Evolutionary conservation across 1,284 basidiomycete species (phyloP), one percentile per base, ranked within the genome.

Genomic region (Moesziomyces antarcticus): DNA sequence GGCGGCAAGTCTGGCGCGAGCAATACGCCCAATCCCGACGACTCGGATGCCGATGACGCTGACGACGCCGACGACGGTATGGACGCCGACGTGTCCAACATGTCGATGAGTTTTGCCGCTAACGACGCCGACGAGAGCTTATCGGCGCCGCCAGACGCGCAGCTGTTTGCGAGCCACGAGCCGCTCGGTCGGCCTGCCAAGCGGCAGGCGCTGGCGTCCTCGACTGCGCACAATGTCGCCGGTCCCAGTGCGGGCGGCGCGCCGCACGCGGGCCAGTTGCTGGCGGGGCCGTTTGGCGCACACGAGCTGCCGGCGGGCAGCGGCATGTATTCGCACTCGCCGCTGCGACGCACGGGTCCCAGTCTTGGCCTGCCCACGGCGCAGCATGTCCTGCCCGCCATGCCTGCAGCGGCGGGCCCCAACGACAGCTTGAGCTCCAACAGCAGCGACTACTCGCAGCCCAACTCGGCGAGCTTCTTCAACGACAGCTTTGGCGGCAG

Each of bases 371-470:
- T 37, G 35, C 55, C 62, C 10, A 24, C 49, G 2, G 27, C 68
- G 16, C 60, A 62, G 18, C 59, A 48, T 16, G 58, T 30, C 11
- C 30, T 30, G 11, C 8, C 51, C 18, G 27, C 27, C 16, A 53
- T 14, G 51, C 37, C 43, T 58, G 24, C 40, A 48, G 16, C 40
- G 57, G n/a, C 33, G 49, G 56, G 57, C 41, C 22, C 59, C 22
- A 73, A 73, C 37, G 64, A 66, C 24, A 73, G 70, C 60, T 60
- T 63, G 53, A 73, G 64, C 60, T 54, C 49, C 46, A 67, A 44
- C 60, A 73, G 64, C 64, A 63, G 59, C 60, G 70, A 73, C 18
- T 53, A 67, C 44, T 73, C 70, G 41, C 70, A 73, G 48, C 70
- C 70, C 20, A 50, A 50, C 40, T 73, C 70, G 24, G 70, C 64